Conservation (phyloP, 2,329 filamentous ascomycete species). For the Aureobasidium leucospermi region DNA sequence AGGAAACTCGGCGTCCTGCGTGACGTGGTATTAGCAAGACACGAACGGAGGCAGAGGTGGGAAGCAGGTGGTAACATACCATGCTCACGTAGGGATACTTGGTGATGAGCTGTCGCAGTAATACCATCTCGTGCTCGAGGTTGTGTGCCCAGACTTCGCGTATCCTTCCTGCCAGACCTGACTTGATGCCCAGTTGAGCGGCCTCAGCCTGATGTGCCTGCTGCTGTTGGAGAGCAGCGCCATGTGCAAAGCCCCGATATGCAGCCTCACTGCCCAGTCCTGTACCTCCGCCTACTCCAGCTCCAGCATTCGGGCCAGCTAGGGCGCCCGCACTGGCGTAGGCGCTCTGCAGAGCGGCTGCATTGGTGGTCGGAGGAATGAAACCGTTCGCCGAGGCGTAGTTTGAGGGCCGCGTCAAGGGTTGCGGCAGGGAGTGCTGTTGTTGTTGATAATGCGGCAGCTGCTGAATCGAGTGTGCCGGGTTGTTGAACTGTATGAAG, state of each 20-base stretch:
- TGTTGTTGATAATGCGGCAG: slow-evolving; percentile 32
- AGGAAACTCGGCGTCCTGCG: slow-evolving; percentile 94
- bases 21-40: background rate
- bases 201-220: slow-evolving; percentile 35
- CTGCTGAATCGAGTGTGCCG: slow-evolving; percentile 39
- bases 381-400: slow-evolving; percentile 49
- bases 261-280: slow-evolving; percentile 82
- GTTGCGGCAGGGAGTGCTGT: slow-evolving; percentile 38
- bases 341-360: slow-evolving; percentile 35
- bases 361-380: slow-evolving; percentile 43
- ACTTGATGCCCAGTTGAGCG: slow-evolving; percentile 40
- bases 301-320: slow-evolving; percentile 17
- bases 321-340: slow-evolving; percentile 16
- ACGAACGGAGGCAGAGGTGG: too few relatives aligned
- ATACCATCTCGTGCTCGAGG: slow-evolving; percentile 80
- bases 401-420: slow-evolving; percentile 58
- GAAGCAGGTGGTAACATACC: slow-evolving; percentile 52
- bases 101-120: slow-evolving; percentile 74
- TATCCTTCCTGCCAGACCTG: slow-evolving; percentile 69
- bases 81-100: slow-evolving; percentile 95
- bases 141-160: slow-evolving; percentile 95
- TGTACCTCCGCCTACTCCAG: slow-evolving; percentile 37
- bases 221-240: slow-evolving; percentile 48
- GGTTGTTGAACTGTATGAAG: slow-evolving; percentile 49
- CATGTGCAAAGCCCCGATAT: slow-evolving; percentile 78